Percentiles rank a stretch among this genome's conserved stretches.
These are phyloP conservation scores for Phytophthora aleatoria DNA, from an alignment of 352 stramenopile genomes.

Conservation along the genomic window DNA sequence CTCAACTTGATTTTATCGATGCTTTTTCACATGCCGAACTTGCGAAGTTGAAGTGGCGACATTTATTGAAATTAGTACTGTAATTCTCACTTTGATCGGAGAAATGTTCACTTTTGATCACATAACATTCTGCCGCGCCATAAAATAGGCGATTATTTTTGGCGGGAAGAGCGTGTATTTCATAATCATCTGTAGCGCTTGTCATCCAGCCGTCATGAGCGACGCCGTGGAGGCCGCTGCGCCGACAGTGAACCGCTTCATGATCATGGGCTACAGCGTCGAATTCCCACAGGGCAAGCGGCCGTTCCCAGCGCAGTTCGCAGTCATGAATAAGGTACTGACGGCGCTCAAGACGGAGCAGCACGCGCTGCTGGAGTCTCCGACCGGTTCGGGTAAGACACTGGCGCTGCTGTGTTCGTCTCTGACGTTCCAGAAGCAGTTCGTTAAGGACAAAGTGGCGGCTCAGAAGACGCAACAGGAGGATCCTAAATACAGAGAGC, in stretches of 20 bases:
- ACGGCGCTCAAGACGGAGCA: slow-evolving; percentile 78
- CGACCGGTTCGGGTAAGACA: slow-evolving; percentile 86
- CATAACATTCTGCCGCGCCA: too few species aligned
- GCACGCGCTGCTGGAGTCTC: slow-evolving; percentile 86
- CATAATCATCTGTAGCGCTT: too few species aligned
- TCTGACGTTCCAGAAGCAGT: slow-evolving; percentile 78
- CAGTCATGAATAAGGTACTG: slow-evolving; percentile 89
- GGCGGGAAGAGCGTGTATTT: not conserved
- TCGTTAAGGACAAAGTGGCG: slow-evolving; percentile 43
- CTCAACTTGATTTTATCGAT: too few species aligned
- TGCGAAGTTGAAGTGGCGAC: too few species aligned
- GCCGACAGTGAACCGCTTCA: slow-evolving; percentile 21
- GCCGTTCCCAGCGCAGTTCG: slow-evolving; percentile 85
- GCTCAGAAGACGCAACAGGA: slow-evolving; percentile 13
- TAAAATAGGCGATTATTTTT: slow-evolving; percentile 1
- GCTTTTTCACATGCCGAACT: too few species aligned
- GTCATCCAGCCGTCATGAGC: slow-evolving; percentile 9
- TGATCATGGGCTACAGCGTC: slow-evolving; percentile 89
- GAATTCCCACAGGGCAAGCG: slow-evolving; percentile 79
- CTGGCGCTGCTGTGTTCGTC: slow-evolving; percentile 84
- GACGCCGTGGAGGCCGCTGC: not conserved
- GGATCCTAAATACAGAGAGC: slow-evolving; percentile 4
- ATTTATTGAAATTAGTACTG: too few species aligned
- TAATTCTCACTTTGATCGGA: too few species aligned
- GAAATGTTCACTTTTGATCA: too few species aligned